Evolutionary conservation across 225 moss, liverwort and hornwort species (phyloP), one percentile per base, ranked within the genome.

Genomic region (Sphagnum tenellum): DNA sequence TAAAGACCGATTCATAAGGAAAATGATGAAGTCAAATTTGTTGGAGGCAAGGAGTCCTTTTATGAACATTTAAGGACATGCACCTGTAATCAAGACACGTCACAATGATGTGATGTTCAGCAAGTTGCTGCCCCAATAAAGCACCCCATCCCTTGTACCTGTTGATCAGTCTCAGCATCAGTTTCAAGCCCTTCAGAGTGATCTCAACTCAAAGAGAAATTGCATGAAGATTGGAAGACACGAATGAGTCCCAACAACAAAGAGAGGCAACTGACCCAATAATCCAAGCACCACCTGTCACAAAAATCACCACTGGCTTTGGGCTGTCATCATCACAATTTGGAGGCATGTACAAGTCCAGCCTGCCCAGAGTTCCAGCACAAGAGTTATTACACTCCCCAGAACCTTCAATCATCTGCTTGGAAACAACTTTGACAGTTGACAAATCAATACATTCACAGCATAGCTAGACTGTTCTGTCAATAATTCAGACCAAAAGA

Each of bases 201-300:
- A 29, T 29, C 13, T 13, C 11, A 11, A 2, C 13, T 2, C 13
- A 56, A 54, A 12, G 11, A 47, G 66, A 11, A 55, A 7, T 7
- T 55, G 7, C 54, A 7, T 55, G 54, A 55, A 55, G 11, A 11
- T 8, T 49, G 8, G 11, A 61, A 47, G 58, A 69, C 45, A 59
- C 4, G 44, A 68, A 64, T n/a, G 67, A 56, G 2, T 64, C 2
- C 48, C 0, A 29, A 46, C 47, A 47, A 45, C 64, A 50, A 10
- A 60, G 14, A 59, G 68, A 59, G 55, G 46, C 7, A 9, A 57
- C 72, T 61, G 63, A 89, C 86, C 95, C 95, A 57, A 96, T 96
- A 50, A 96, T 83, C 95, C 95, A 96, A 54, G 95, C 95, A 72
- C 95, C 95, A 50, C 95, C 95, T 7, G 95, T 92, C 12, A 92